Evolutionary conservation across 257 asterid species (phyloP), one percentile per base, ranked within the genome.

Genomic region (Sherardia arvensis): DNA sequence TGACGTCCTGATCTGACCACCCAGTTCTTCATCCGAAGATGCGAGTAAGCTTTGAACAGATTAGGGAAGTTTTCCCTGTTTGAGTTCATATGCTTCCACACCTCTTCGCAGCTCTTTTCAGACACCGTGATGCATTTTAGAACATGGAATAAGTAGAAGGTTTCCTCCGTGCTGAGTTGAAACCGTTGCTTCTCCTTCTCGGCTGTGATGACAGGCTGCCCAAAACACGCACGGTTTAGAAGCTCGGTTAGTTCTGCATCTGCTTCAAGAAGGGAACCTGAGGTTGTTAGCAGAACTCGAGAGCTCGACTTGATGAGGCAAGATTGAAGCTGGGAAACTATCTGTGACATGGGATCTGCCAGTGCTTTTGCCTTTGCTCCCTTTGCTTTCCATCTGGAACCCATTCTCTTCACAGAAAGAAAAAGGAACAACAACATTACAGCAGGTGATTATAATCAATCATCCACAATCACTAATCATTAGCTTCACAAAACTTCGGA

Each of bases 1-100:
- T 82, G 95, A 1, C 80, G 77, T 26, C 95, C 97, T 1, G 76
- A 71, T 66, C 84, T 79, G 56, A 85, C 87, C 58, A 88, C 93
- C 97, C 97, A 90, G 57, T 85, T 87, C 75, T 90, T 90, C 66
- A 59, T 59, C 14, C 98, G 85, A 51, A 91, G 98, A 79, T 86
- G 95, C 38, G 80, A 72, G 77, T 86, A 91, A 0, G 80, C 95
- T 75, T 75, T 84, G 62, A 64, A 81, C 9, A 80, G 29, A 59
- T 68, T 25, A 0, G 81, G 71, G 68, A 88, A 86, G 21, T 62
- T 63, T 17, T 69, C 69, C 57, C 38, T 79, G 72, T 72, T 74
- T 47, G 85, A 61, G 21, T 65, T 56, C 80, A 77, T 74, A 66
- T 74, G 73, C 56, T 18, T 65, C 91, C 91, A 90, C 58, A 87